Evolutionary conservation across 2,329 filamentous ascomycete genomes (phyloP).

Genomic region (Metarhizium robertsii): DNA sequence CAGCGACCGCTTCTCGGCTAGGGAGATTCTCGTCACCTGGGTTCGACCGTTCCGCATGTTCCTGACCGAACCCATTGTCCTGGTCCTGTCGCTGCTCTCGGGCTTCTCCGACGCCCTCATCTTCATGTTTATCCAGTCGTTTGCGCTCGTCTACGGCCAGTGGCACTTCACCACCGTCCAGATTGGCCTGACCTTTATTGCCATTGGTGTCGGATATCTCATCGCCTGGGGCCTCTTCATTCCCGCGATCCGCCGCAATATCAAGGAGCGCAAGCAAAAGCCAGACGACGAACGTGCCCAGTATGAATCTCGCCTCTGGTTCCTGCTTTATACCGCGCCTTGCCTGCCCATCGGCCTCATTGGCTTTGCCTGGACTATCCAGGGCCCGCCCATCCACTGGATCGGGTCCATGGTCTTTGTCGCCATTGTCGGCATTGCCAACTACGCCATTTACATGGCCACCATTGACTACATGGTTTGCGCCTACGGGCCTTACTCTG

Average conservation of each 20-base stretch:
- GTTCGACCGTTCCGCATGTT: slow-evolving; percentile 64
- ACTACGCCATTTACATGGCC: slow-evolving; percentile 66
- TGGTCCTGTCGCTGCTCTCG: slow-evolving; percentile 58
- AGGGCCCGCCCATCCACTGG: slow-evolving; percentile 57
- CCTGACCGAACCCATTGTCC: slow-evolving; percentile 63
- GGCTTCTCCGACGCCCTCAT: slow-evolving; percentile 68
- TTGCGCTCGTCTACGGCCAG: slow-evolving; percentile 55
- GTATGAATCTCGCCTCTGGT: slow-evolving; percentile 59
- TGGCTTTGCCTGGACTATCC: slow-evolving; percentile 59
- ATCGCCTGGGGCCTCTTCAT: slow-evolving; percentile 52
- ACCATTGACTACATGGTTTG: slow-evolving; percentile 73
- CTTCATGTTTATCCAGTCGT: slow-evolving; percentile 70
- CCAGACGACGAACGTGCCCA: slow-evolving; percentile 50
- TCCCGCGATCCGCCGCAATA: slow-evolving; percentile 44
- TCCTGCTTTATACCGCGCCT: slow-evolving; percentile 52
- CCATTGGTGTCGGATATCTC: slow-evolving; percentile 58
- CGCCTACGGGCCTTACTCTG: slow-evolving; percentile 63
- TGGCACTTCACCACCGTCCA: slow-evolving; percentile 52
- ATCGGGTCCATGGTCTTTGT: slow-evolving; percentile 57
- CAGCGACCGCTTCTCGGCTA: slow-evolving; percentile 46
- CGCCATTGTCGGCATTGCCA: slow-evolving; percentile 60
- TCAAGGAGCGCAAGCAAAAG: slow-evolving; percentile 38
- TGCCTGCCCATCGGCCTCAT: slow-evolving; percentile 58
- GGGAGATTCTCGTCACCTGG: slow-evolving; percentile 49
- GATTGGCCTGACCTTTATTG: slow-evolving; percentile 53